These are phyloP conservation scores for Tylopilus vinaceipallidus DNA, from an alignment of 768 basidiomycete species.

Conservation along the genomic window DNA sequence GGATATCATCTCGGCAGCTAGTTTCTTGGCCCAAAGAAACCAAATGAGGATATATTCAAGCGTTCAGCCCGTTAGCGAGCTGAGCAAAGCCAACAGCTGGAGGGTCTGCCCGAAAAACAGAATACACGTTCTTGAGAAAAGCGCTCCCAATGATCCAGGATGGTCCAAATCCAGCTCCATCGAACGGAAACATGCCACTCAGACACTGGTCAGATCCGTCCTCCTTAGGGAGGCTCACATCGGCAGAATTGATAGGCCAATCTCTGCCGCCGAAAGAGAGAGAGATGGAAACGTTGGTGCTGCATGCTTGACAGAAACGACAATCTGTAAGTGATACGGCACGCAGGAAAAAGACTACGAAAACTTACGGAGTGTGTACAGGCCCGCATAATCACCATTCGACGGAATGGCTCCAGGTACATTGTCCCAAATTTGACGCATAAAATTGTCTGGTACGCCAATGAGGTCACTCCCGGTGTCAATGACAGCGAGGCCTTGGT, in stretches of 20 bases:
- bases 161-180: constrained; percentile 56
- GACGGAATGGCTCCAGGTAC: constrained; percentile 57
- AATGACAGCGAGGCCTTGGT: constrained; percentile 63
- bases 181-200: constrained; percentile 73
- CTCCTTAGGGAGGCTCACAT: constrained; percentile 61
- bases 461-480: constrained; percentile 96
- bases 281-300: constrained; percentile 49
- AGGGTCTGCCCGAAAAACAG: constrained; percentile 27
- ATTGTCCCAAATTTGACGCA: constrained; percentile 58
- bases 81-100: constrained; percentile 31
- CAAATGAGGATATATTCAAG: too few species aligned
- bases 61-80: constrained; percentile 21
- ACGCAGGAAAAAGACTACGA: not conserved
- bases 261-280: constrained; percentile 74
- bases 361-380: constrained; percentile 74
- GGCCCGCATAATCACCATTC: constrained; percentile 52
- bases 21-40: too few species aligned
- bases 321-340: not conserved
- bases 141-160: constrained; percentile 70
- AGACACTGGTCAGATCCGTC: constrained; percentile 39
- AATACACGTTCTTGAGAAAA: constrained; percentile 49
- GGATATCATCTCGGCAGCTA: too few species aligned
- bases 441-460: constrained; percentile 69
- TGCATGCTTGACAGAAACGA: constrained; percentile 56
- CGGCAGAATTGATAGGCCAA: constrained; percentile 73